phyloP scores from a whole-genome alignment of 352 stramenopile genomes.

The Saprolegnia diclina region DNA sequence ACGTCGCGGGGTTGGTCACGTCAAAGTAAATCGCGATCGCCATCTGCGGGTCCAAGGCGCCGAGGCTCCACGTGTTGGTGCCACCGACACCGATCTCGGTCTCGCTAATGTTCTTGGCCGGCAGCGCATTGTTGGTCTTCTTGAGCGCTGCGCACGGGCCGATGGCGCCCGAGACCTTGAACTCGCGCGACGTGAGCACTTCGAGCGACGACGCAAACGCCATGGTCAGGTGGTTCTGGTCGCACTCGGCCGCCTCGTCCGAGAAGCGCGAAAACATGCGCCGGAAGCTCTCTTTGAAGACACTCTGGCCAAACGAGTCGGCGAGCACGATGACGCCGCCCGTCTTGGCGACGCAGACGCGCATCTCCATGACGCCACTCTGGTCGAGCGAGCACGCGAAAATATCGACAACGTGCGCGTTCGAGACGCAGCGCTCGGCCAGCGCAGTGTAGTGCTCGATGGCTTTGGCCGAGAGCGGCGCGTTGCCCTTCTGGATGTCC shows the following conservation, averaged over 20 bases:
- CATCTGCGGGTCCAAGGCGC: constrained; percentile 95
- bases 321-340: constrained; percentile 97
- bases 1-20: constrained; percentile 81
- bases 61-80: constrained; percentile 93
- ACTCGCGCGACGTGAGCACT: constrained; percentile 95
- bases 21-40: constrained; percentile 99
- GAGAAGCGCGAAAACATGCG: constrained; percentile 97
- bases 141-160: constrained; percentile 94
- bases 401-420: constrained; percentile 97
- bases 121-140: constrained; percentile 78
- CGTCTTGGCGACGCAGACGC: constrained; percentile 95
- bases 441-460: constrained; percentile 95
- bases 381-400: constrained; percentile 98
- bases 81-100: constrained; percentile 93
- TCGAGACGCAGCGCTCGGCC: constrained; percentile 86
- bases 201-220: constrained; percentile 93
- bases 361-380: constrained; percentile 98
- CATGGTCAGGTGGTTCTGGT: constrained; percentile 96
- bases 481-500: constrained; percentile 93
- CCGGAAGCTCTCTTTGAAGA: constrained; percentile 98
- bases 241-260: constrained; percentile 90
- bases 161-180: constrained; percentile 98
- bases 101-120: constrained; percentile 92
- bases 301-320: constrained; percentile 97
- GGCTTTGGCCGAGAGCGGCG: constrained; percentile 92